Conservation (phyloP, 2,329 filamentous ascomycete species). For the Fusarium praegraminearum region DNA sequence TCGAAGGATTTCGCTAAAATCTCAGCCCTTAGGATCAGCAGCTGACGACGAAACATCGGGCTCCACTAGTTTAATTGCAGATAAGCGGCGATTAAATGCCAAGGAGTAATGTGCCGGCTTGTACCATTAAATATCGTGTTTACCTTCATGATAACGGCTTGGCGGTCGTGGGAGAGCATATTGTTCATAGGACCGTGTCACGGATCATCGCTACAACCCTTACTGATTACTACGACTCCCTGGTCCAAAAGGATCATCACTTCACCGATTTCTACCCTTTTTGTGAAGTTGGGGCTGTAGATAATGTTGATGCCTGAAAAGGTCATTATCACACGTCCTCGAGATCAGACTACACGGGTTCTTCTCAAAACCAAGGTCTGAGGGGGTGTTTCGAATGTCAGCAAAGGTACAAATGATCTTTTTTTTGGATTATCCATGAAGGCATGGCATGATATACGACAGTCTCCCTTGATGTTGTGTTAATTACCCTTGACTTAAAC, state of each 20-base stretch:
- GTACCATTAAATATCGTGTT: not conserved
- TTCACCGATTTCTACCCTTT: too few relatives aligned
- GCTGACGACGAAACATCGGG: conserved; percentile 6
- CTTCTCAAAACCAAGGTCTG: too few relatives aligned
- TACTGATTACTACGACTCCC: not conserved
- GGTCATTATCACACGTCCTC: not conserved
- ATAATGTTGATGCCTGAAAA: too few relatives aligned
- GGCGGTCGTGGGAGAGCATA: not conserved
- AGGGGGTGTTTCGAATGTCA: too few relatives aligned
- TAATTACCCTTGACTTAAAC: too few relatives aligned
- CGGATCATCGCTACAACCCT: not conserved
- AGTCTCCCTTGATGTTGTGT: too few relatives aligned
- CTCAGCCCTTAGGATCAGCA: not conserved
- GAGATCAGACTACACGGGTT: too few relatives aligned
- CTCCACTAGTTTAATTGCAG: conserved; percentile 7
- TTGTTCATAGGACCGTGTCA: not conserved
- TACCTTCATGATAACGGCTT: not conserved
- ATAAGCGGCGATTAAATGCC: conserved; percentile 16
- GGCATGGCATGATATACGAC: too few relatives aligned
- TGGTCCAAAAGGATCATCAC: fast-evolving
- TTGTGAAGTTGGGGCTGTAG: too few relatives aligned
- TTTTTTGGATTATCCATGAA: not conserved
- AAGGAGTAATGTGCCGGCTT: conserved; percentile 3
- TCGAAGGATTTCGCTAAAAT: not conserved
- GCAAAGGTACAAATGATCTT: not conserved